Percentiles rank a stretch among this genome's conserved stretches.
Conservation (phyloP, 140 eudicot species). For the Anethum foeniculum region DNA sequence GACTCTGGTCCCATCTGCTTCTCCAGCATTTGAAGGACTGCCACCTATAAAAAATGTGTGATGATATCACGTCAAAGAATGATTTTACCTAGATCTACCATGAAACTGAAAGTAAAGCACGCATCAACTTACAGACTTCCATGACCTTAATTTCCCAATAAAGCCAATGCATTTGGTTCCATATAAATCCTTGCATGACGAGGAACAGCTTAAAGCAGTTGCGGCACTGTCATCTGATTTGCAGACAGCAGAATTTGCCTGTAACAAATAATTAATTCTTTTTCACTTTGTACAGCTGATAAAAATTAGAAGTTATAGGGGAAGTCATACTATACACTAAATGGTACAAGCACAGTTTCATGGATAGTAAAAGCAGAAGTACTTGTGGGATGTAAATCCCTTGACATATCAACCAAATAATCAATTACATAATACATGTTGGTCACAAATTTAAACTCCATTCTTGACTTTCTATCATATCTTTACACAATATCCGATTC, state of each 20-base stretch:
- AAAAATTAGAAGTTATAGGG: background rate
- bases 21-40: slow-evolving; percentile 95
- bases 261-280: slow-evolving; percentile 16
- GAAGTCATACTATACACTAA: background rate
- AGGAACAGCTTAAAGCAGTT: slow-evolving; percentile 68
- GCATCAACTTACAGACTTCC: slow-evolving; percentile 83
- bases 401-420: background rate
- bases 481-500: slow-evolving; percentile 20
- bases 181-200: slow-evolving; percentile 79
- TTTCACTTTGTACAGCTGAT: background rate
- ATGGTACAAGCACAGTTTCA: background rate
- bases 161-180: slow-evolving; percentile 89
- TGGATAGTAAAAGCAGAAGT: too few species aligned
- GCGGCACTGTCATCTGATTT: slow-evolving; percentile 94
- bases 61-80: too few species aligned
- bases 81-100: too few species aligned
- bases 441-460: too few species aligned
- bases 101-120: background rate
- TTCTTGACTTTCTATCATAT: too few species aligned
- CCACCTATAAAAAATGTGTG: slow-evolving; percentile 8
- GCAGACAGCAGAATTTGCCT: slow-evolving; percentile 97
- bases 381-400: background rate
- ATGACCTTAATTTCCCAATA: slow-evolving; percentile 83
- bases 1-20: slow-evolving; percentile 99
- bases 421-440: too few species aligned